These are phyloP conservation scores for Flaveria brownii DNA, from an alignment of 129 eudicot genomes.

Conservation along the genomic window DNA sequence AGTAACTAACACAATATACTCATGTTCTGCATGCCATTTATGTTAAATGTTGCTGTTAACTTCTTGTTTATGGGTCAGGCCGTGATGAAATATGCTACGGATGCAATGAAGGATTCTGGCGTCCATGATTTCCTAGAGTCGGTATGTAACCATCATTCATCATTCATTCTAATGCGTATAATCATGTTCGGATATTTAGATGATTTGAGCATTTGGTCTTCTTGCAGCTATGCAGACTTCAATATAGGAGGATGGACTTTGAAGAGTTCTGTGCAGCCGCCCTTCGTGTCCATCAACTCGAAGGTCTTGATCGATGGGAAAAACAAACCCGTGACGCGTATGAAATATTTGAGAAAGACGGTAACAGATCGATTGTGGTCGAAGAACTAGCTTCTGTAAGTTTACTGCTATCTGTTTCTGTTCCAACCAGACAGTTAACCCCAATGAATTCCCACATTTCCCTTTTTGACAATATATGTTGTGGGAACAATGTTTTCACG, in stretches of 20 bases:
- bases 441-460: not conserved
- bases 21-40: not conserved
- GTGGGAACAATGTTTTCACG: no score
- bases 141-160: constrained; percentile 10
- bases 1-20: constrained; percentile 10
- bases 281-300: constrained; percentile 37
- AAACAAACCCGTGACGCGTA: constrained; percentile 31
- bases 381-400: constrained; percentile 48
- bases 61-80: constrained; percentile 19
- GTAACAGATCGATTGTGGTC: constrained; percentile 32
- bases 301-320: constrained; percentile 36
- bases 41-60: constrained; percentile 5
- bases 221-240: constrained; percentile 34
- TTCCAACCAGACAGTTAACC: not conserved
- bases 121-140: constrained; percentile 38
- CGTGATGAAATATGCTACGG: constrained; percentile 31
- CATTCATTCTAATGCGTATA: not conserved
- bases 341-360: constrained; percentile 38
- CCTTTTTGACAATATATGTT: no score
- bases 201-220: constrained; percentile 19
- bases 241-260: constrained; percentile 40
- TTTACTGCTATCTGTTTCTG: not conserved
- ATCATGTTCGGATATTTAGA: not conserved
- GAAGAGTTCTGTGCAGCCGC: constrained; percentile 45
- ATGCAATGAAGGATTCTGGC: constrained; percentile 36